These are phyloP conservation scores for Pseudopyrenochaeta lycopersici DNA, from an alignment of 2,329 filamentous ascomycete genomes.

Conservation along the genomic window DNA sequence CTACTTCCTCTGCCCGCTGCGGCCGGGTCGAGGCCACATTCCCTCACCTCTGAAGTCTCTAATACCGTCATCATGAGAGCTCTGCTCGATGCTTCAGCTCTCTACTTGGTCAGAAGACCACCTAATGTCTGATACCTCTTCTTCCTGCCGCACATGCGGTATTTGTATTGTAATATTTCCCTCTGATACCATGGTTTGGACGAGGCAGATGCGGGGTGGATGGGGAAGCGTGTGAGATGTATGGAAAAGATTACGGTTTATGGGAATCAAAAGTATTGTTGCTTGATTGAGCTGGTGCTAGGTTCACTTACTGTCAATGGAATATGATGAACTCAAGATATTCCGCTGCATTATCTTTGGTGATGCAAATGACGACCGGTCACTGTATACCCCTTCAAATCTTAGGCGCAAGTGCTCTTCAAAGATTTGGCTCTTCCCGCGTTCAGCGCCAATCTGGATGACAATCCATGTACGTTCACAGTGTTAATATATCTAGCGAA, in stretches of 20 bases:
- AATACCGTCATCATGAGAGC: constrained; percentile 16
- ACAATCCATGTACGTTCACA: too few relatives aligned
- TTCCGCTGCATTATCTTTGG: background rate
- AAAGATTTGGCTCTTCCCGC: too few relatives aligned
- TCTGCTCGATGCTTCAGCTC: constrained; percentile 33
- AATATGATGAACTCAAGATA: constrained; percentile 7
- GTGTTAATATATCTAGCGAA: too few relatives aligned
- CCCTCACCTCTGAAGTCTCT: constrained; percentile 4
- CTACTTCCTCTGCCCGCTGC: constrained; percentile 12
- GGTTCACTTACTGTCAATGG: constrained; percentile 7
- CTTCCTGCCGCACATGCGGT: constrained; percentile 9
- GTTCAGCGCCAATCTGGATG: too few relatives aligned
- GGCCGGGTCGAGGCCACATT: constrained; percentile 14
- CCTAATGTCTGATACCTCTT: constrained; percentile 48
- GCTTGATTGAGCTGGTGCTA: background rate
- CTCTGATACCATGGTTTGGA: constrained; percentile 32
- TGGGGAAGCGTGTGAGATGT: constrained; percentile 2
- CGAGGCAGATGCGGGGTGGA: constrained; percentile 3
- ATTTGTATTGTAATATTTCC: constrained; percentile 38
- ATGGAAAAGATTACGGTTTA: constrained; percentile 5
- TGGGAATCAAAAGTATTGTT: constrained; percentile 22
- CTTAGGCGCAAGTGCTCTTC: too few relatives aligned
- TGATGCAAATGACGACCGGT: background rate
- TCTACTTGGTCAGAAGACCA: constrained; percentile 38
- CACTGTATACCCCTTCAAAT: too few relatives aligned